phyloP scores from a whole-genome alignment of 805 yeast species.

The Yarrowia phangngaensis region DNA sequence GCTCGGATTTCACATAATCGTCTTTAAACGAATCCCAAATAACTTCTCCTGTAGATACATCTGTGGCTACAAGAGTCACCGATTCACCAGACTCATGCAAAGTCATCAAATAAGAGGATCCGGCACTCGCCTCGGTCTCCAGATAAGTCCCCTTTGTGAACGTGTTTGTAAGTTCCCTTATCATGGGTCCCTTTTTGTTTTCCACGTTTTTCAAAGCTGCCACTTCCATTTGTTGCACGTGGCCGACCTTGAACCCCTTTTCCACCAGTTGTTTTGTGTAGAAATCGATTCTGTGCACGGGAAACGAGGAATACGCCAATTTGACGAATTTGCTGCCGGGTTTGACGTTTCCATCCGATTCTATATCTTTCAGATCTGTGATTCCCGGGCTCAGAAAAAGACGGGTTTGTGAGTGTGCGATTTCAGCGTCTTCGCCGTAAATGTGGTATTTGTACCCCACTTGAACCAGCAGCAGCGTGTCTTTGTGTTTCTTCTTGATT shows the following conservation, averaged over 20 bases:
- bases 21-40: conserved; percentile 70
- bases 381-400: conserved; percentile 73
- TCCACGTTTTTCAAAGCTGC: conserved; percentile 63
- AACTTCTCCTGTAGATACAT: conserved; percentile 72
- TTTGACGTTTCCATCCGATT: conserved; percentile 31
- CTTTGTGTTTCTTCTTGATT: conserved; percentile 56
- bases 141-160: conserved; percentile 83
- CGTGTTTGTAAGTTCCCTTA: conserved; percentile 62
- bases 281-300: conserved; percentile 67
- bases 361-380: conserved; percentile 49
- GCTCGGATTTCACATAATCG: conserved; percentile 50
- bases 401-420: conserved; percentile 53
- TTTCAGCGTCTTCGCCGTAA: conserved; percentile 77
- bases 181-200: conserved; percentile 57
- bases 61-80: conserved; percentile 52
- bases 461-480: conserved; percentile 73
- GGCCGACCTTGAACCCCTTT: conserved; percentile 75
- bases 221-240: conserved; percentile 80
- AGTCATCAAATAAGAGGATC: conserved; percentile 35
- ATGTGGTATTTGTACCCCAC: conserved; percentile 91
- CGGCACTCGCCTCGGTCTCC: conserved; percentile 43
- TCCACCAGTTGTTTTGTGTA: conserved; percentile 71
- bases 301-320: conserved; percentile 83
- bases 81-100: conserved; percentile 27
- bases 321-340: conserved; percentile 50